A percentile compares a stretch with the other conserved stretches of the same genome.
phyloP scores from a whole-genome alignment of 352 stramenopile genomes.

The Phytophthora hibernalis region DNA sequence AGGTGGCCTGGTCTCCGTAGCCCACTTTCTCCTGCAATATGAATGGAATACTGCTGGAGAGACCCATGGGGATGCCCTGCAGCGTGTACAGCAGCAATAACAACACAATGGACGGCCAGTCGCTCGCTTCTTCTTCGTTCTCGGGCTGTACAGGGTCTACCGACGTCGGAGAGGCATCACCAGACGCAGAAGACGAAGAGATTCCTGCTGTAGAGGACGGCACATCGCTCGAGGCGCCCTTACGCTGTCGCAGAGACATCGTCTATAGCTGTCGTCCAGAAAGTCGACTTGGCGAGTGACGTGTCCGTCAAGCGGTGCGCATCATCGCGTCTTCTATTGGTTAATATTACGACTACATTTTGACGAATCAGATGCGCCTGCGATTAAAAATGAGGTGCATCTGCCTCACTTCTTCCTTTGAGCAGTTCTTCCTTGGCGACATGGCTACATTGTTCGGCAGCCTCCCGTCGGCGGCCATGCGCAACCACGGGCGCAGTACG shows the following conservation, averaged over 20 bases:
- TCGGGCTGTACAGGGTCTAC: slow-evolving; percentile 8
- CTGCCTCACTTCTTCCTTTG: slow-evolving; percentile 11
- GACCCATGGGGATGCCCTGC: slow-evolving; percentile 98
- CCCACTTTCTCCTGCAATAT: slow-evolving; percentile 98
- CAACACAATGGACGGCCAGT: slow-evolving; percentile 89
- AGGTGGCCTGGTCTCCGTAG: slow-evolving; percentile 98
- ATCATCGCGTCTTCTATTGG: slow-evolving; percentile 15
- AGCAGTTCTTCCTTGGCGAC: neutral
- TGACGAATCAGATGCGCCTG: slow-evolving; percentile 1
- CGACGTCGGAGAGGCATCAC: slow-evolving; percentile 10
- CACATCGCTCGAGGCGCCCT: slow-evolving; percentile 15
- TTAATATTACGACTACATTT: slow-evolving; percentile 12
- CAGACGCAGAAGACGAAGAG: slow-evolving; percentile 28
- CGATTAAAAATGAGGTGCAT: neutral
- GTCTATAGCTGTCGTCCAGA: slow-evolving; percentile 4
- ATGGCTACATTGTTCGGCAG: slow-evolving; percentile 82
- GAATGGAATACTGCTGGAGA: slow-evolving; percentile 98
- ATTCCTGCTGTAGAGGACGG: slow-evolving; percentile 23
- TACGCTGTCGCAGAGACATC: slow-evolving; percentile 53
- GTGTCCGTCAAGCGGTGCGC: slow-evolving; percentile 25
- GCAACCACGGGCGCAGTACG: slow-evolving; percentile 53
- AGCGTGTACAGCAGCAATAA: slow-evolving; percentile 98
- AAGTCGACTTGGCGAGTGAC: slow-evolving; percentile 36
- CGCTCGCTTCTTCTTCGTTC: slow-evolving; percentile 49
- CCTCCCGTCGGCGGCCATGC: slow-evolving; percentile 66